Percentiles rank a stretch among this genome's conserved stretches.
These are phyloP conservation scores for Umbelopsis sp. DNA, from an alignment of 371 early-diverging fungal genomes.

Conservation along the genomic window DNA sequence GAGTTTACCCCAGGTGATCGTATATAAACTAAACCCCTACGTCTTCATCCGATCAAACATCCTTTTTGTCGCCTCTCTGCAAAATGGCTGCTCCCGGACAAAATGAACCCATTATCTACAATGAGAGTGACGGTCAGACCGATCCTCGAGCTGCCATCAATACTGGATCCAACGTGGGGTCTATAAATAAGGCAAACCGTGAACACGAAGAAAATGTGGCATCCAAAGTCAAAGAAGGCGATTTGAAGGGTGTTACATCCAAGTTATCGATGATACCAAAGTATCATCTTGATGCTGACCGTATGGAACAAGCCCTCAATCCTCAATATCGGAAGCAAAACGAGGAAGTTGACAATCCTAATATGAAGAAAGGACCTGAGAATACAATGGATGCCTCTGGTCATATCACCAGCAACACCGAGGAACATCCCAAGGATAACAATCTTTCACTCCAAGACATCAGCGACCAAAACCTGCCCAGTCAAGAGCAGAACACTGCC, in stretches of 20 bases:
- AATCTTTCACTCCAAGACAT: too few relatives aligned
- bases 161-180: not conserved
- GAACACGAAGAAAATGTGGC: not conserved
- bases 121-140: not conserved
- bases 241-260: not conserved
- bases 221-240: not conserved
- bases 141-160: slow-evolving; percentile 1
- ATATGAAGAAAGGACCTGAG: not conserved
- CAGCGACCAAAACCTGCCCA: not conserved
- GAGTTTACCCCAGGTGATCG: too few relatives aligned
- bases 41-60: not conserved
- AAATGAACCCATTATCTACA: slow-evolving; percentile 4
- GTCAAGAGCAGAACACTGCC: not conserved
- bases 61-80: not conserved
- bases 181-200: not conserved
- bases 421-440: too few relatives aligned
- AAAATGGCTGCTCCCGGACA: slow-evolving; percentile 10
- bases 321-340: slow-evolving; percentile 2
- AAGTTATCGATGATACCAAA: not conserved
- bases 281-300: not conserved
- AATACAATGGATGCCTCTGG: not conserved
- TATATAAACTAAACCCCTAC: too few relatives aligned
- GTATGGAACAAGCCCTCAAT: not conserved
- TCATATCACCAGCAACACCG: not conserved
- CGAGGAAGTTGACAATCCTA: not conserved